phyloP scores from a whole-genome alignment of 2,329 filamentous ascomycete species.

The Exophiala viscosa region DNA sequence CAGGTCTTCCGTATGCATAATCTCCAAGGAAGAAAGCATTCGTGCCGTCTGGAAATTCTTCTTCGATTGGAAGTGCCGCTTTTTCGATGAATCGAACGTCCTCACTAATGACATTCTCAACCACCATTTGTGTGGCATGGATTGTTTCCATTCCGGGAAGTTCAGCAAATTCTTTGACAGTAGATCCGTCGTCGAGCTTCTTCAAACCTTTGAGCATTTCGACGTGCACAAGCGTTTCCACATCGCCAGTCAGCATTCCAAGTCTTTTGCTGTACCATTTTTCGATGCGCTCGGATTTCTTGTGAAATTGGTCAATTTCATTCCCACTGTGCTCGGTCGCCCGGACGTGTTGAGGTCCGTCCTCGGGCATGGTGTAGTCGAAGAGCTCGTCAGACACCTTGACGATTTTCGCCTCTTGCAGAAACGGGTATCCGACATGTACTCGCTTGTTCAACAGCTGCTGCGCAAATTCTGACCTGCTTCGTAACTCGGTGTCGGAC shows the following conservation, averaged over 20 bases:
- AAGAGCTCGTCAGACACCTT: constrained; percentile 92
- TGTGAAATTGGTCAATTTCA: constrained; percentile 78
- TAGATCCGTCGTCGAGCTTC: constrained; percentile 86
- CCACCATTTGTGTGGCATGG: constrained; percentile 85
- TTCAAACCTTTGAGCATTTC: constrained; percentile 87
- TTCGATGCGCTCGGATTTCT: constrained; percentile 79
- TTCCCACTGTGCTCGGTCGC: constrained; percentile 67
- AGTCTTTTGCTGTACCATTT: constrained; percentile 85
- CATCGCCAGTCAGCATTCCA: constrained; percentile 77
- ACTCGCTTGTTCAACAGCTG: constrained; percentile 78
- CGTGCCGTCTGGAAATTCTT: constrained; percentile 82
- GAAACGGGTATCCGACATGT: constrained; percentile 89
- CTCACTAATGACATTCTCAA: constrained; percentile 84
- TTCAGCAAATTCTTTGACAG: constrained; percentile 86
- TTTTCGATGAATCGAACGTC: constrained; percentile 92
- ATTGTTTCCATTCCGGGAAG: constrained; percentile 82
- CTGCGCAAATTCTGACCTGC: constrained; percentile 69
- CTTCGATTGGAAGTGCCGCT: constrained; percentile 78
- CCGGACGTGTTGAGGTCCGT: constrained; percentile 59
- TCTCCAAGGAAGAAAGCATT: constrained; percentile 92
- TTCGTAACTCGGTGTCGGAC: constrained; percentile 66
- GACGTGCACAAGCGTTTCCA: constrained; percentile 87
- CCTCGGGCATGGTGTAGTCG: constrained; percentile 69
- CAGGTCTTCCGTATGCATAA: constrained; percentile 82
- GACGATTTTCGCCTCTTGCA: constrained; percentile 87